These are phyloP conservation scores for Penicillium glabrum DNA, from an alignment of 2,329 filamentous ascomycete genomes.

Conservation along the genomic window DNA sequence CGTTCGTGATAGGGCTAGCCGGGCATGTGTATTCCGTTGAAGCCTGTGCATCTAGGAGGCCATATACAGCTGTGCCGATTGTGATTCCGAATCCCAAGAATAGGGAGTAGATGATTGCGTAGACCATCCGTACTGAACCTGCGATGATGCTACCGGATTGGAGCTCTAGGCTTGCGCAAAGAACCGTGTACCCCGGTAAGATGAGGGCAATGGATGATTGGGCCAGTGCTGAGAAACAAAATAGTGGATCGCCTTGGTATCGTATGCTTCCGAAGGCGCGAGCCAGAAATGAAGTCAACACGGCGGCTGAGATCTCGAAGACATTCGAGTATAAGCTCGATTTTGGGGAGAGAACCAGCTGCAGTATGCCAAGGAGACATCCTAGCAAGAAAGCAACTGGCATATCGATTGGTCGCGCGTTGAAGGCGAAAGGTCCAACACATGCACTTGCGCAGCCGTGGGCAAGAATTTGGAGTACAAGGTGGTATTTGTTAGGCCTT, in stretches of 20 bases:
- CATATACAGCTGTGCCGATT: slow-evolving; percentile 64
- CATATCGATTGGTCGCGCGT: slow-evolving; percentile 73
- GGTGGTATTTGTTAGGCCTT: slow-evolving; percentile 56
- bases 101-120: slow-evolving; percentile 71
- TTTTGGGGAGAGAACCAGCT: slow-evolving; percentile 70
- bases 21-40: slow-evolving; percentile 50
- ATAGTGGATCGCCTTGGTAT: slow-evolving; percentile 45
- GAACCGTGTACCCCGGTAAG: slow-evolving; percentile 66
- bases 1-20: slow-evolving; percentile 48
- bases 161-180: slow-evolving; percentile 63
- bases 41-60: slow-evolving; percentile 58
- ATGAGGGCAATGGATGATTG: slow-evolving; percentile 76
- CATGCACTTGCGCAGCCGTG: slow-evolving; percentile 74
- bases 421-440: slow-evolving; percentile 79
- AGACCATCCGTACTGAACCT: slow-evolving; percentile 71
- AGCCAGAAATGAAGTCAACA: slow-evolving; percentile 67
- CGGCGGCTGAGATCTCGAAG: slow-evolving; percentile 63
- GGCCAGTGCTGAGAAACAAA: slow-evolving; percentile 71
- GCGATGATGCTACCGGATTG: slow-evolving; percentile 69
- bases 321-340: slow-evolving; percentile 68
- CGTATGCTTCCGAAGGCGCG: slow-evolving; percentile 67
- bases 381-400: slow-evolving; percentile 76
- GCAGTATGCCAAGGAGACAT: slow-evolving; percentile 69
- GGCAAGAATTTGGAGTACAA: slow-evolving; percentile 59
- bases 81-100: slow-evolving; percentile 73